Evolutionary conservation across 2,329 filamentous ascomycete species (phyloP), one percentile per base, ranked within the genome.

Genomic region (Alternaria gansuensis): DNA sequence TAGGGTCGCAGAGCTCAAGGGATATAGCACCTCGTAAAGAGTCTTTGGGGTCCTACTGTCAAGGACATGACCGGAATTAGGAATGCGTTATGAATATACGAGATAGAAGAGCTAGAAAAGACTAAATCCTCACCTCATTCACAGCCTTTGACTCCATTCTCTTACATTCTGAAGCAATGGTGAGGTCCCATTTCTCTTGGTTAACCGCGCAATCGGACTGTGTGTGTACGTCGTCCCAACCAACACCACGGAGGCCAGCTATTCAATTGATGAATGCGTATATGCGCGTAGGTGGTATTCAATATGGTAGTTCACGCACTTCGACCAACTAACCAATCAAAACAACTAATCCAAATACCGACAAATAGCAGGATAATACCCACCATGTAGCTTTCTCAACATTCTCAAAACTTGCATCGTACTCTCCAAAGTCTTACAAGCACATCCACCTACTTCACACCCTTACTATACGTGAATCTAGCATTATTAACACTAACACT

Each of bases 391-490:
- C 21, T 13, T 13, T 21, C 23, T 40, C 37, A 40, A 23, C 5
- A 0, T 40, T 3, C 37, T 23, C 4, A 13, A 21, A 10, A 56
- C n/a, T 21, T 21, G n/a, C 37, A 23, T 21, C 37, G 23, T 40
- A 23, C 3, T 23, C 37, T 21, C 14, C 28, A 43, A 17, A 17
- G 11, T 11, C 13, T 29, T 14, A 11, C 5, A 41, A 28, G 11
- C 57, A 40, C 74, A 40, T 69, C 66, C 40, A 71, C 71, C 62
- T 75, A 72, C 57, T 59, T 70, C 8, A 73, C 60, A n/a, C 70
- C 71, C 52, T 66, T 68, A 9, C 65, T 57, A 37, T 62, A 55
- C 7, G 58, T 62, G 54, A 75, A 62, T 34, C 65, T 28, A 11
- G 58, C 56, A 26, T 67, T 31, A 11, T 55, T 60, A 13, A 66